Base-by-base conservation (phyloP, 129 eudicot species). In the Flaveria ramosissima region DNA sequence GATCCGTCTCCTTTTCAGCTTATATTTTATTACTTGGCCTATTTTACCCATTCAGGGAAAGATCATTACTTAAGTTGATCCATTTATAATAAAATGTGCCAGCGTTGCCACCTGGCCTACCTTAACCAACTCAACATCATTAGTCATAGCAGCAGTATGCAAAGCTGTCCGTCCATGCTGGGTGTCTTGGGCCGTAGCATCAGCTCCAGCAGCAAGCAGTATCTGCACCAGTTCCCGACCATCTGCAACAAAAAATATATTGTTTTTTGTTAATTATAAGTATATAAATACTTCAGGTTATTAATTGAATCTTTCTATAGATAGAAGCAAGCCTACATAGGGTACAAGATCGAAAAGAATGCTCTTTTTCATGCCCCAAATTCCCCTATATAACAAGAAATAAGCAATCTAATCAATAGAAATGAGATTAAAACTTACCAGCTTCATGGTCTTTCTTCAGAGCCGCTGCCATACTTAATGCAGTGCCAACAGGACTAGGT, bases 401-500 rank as follows among this genome's bases (percentile, higher is more conserved):
- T 26, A 26, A 26, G 71, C 26, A 76, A 46, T 46, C 41, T 4
- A 7, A 42, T 36, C 69, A 61, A 72, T 56, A 9, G 48, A 41
- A 24, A 62, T 21, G 19, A 68, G 70, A 59, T 81, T 20, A 64
- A 43, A 75, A 78, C 61, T 62, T 86, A 94, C 99, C 90, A 61
- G 89, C 83, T 94, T 94, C 99, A 74, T 89, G 99, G 74, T 91
- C 92, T 85, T 91, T 91, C 92, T 91, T 94, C 56, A 89, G 56
- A 66, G 99, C 80, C 77, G 97, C 93, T 66, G 99, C 94, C 93
- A 94, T 94, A 84, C 96, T 91, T 90, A 94, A 85, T 39, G 99
- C 93, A 52, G 99, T 94, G 46, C 99, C 99, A 57, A 80, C 82
- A 21, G 89, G 86, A 82, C 96, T 86, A 60, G 87, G 92, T 75